Conservation (phyloP, 1,284 basidiomycete genomes). For the Meira nashicola region DNA sequence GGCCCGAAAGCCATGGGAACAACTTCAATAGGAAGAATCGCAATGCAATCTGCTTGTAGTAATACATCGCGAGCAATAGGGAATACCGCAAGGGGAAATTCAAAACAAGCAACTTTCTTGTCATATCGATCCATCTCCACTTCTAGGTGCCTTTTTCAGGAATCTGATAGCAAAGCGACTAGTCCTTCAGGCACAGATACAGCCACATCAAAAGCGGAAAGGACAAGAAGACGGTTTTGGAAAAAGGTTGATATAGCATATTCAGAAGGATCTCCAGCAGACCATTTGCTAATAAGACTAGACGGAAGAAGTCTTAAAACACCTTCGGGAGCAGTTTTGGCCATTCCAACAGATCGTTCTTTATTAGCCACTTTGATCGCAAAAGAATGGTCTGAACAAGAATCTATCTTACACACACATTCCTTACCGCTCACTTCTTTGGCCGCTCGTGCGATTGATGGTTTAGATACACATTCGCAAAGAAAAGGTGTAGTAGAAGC, state of each 20-base stretch:
- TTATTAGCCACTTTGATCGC: constrained; percentile 80
- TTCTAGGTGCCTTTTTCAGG: no score
- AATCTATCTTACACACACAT: constrained; percentile 60
- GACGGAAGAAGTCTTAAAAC: constrained; percentile 82
- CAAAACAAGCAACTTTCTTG: no score
- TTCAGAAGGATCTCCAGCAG: not conserved
- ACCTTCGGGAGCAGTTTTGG: constrained; percentile 69
- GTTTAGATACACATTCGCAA: constrained; percentile 62
- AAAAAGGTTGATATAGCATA: constrained; percentile 13
- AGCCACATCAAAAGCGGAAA: constrained; percentile 13
- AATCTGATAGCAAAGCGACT: no score
- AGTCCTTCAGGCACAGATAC: constrained; percentile 1
- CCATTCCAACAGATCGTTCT: constrained; percentile 67
- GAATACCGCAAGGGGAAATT: no score
- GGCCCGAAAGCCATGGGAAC: no score
- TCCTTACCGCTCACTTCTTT: constrained; percentile 58
- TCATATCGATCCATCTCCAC: no score
- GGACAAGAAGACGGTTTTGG: constrained; percentile 13
- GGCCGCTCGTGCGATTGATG: constrained; percentile 80
- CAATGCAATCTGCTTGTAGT: no score
- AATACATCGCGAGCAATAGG: no score
- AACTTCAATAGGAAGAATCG: no score
- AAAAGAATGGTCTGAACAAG: constrained; percentile 93
- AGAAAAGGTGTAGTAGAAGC: constrained; percentile 67
- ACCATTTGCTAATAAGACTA: constrained; percentile 61